Evolutionary conservation across 495 filamentous ascomycete species (phyloP), one percentile per base, ranked within the genome.

Genomic region (Filosporella fistucella): DNA sequence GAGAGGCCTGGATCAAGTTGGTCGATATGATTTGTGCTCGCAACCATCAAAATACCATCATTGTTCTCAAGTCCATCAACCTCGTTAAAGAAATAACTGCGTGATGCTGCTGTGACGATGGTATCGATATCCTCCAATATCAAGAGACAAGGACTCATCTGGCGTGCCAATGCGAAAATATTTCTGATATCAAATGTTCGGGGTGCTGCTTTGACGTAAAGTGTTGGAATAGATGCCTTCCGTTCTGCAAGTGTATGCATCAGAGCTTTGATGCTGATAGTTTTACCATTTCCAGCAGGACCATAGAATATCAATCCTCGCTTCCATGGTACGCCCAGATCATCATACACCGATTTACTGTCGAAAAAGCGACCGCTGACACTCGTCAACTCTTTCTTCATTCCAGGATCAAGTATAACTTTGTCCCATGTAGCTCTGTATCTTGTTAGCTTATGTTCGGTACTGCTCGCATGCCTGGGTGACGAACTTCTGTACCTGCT

Each of bases 31-130:
- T 85, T 85, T 8, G 81, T 84, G 38, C 65, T 75, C 6, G 73
- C 81, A 25, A 85, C 58, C 62, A 84, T 81, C 52, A 84, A 68
- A 44, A 84, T 80, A 29, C 80, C 81, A 54, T 83, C 73, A 52
- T 85, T 85, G 51, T 65, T 69, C 51, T 77, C 78, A 20, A 86
- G 62, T 1, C 83, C 84, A 53, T 86, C 82, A 3, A 85, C 72
- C 52, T 86, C 79, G 54, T 86, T 86, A 29, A 87, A 66, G 57
- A 87, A 86, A 62, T 81, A 86, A 47, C 68, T 75, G 11, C 79
- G 65, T 17, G 74, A 70, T 8, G 47, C 41, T 35, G 70, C 67
- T 1, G 65, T 69, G 8, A 84, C 71, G 11, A 84, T 58, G 25
- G 69, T 77, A 52, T 85, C 82, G 22, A 86, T 69, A 51, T 86